A percentile compares a stretch with the other conserved stretches of the same genome.
Evolutionary conservation across 2,329 filamentous ascomycete species (phyloP).

Genomic region (Chrysoporthe puriensis): DNA sequence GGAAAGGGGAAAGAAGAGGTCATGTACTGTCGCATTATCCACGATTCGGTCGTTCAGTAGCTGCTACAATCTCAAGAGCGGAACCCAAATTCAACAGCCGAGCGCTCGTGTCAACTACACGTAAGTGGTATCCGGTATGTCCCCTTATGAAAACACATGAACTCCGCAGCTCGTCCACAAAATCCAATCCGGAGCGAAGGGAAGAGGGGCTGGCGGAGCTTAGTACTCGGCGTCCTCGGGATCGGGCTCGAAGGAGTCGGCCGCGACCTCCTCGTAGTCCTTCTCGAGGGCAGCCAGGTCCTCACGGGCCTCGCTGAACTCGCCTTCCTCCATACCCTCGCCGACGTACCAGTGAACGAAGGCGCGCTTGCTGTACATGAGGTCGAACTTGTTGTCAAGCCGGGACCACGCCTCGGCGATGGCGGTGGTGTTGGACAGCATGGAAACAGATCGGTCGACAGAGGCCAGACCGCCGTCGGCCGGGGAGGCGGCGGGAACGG

Average conservation of each 20-base stretch:
- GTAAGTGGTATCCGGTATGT: constrained; percentile 26
- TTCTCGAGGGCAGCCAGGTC: constrained; percentile 84
- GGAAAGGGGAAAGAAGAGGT: not conserved
- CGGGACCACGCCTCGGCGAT: constrained; percentile 75
- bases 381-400: constrained; percentile 75
- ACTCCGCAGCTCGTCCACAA: constrained; percentile 18
- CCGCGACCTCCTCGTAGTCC: constrained; percentile 85
- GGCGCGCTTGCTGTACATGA: constrained; percentile 78
- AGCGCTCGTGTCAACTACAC: constrained; percentile 17
- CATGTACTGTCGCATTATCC: not conserved
- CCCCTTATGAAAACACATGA: constrained; percentile 14
- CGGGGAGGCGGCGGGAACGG: constrained; percentile 56
- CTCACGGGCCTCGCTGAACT: constrained; percentile 86
- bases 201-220: not conserved
- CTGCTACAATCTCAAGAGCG: not conserved
- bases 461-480: constrained; percentile 62
- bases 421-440: constrained; percentile 76
- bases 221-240: constrained; percentile 82
- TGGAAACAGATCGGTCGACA: constrained; percentile 67
- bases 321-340: constrained; percentile 90
- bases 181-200: constrained; percentile 5
- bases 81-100: not conserved
- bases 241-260: constrained; percentile 68
- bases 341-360: constrained; percentile 83
- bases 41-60: constrained; percentile 1